Conservation (phyloP, 1,139 yeast species). For the Keqinozyma sinolaborantium region DNA sequence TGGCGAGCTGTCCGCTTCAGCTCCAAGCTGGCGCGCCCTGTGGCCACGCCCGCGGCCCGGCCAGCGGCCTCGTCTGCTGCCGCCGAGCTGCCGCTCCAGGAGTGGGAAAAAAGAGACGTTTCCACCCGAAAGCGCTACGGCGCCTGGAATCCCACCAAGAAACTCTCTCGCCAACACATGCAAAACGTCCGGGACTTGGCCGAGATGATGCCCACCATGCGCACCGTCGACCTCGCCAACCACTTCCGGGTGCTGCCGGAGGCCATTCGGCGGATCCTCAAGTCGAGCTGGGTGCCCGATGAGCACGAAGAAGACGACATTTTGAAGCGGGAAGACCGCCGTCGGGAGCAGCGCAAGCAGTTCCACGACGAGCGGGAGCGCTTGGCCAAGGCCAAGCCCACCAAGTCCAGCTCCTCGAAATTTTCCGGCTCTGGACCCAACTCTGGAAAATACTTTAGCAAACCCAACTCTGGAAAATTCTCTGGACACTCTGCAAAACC, state of each 20-base stretch:
- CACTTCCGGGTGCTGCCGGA: slow-evolving; percentile 77
- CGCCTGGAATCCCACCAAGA: slow-evolving; percentile 69
- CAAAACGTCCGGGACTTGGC: slow-evolving; percentile 59
- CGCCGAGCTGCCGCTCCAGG: too few species aligned
- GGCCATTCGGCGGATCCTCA: slow-evolving; percentile 74
- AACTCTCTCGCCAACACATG: slow-evolving; percentile 68
- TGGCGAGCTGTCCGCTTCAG: too few species aligned
- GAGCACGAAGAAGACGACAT: slow-evolving; percentile 47
- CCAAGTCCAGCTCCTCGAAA: too few species aligned
- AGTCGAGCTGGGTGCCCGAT: slow-evolving; percentile 72
- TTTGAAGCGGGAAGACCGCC: slow-evolving; percentile 43
- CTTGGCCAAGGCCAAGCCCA: too few species aligned
- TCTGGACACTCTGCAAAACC: too few species aligned
- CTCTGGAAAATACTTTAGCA: too few species aligned
- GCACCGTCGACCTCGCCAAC: slow-evolving; percentile 57
- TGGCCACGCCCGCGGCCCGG: too few species aligned
- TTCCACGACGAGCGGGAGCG: slow-evolving; percentile 5
- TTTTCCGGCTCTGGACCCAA: too few species aligned
- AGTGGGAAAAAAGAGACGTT: slow-evolving; percentile 68
- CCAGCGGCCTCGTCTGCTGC: too few species aligned
- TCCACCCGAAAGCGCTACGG: slow-evolving; percentile 60
- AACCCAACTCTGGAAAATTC: too few species aligned
- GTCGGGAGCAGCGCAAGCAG: slow-evolving; percentile 11
- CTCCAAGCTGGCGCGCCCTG: too few species aligned
- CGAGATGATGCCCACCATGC: slow-evolving; percentile 54